Evolutionary conservation across 352 stramenopile species (phyloP), one percentile per base, ranked within the genome.

Genomic region (Pythium dissotocum): DNA sequence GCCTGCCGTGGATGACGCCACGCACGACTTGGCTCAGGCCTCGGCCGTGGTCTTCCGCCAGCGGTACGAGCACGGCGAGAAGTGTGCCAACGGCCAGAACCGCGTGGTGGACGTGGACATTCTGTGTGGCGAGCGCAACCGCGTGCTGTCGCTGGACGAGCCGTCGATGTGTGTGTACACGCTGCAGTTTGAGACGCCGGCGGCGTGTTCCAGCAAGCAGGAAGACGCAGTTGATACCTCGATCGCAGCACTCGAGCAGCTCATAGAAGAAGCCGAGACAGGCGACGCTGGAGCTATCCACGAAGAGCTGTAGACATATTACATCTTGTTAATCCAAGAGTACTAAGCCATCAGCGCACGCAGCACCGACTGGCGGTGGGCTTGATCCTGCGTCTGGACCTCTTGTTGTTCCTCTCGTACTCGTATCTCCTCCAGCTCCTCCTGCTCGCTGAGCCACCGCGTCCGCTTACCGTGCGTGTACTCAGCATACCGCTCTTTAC

Each of bases 91-190:
- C 69, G 87, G 81, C 18, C 80, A 93, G 36, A 58, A 89, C 55
- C 85, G 93, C 48, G 64, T 77, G 12, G 88, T 88, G 9, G 74
- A 83, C 14, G 89, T 97, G 2, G 67, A 85, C 18, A 69, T 98
- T 6, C 80, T 75, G 21, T 98, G 94, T 70, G 91, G 90, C 13
- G 52, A 63, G 12, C 70, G 72, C 10, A 95, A 92, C 59, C 87
- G 82, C 49, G 66, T 98, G 1, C 13, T 95, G n/a, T 86, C 79
- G 9, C 83, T 97, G 7, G 87, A 98, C 56, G 94, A 98, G 74
- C 82, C 85, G 32, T 80, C 95, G 58, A 98, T 95, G 69, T 98
- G 94, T 65, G 68, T 87, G 35, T 98, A 98, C 72, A 77, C 85
- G 14, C 78, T 98, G 56, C 67, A 61, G 51, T 96, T 98, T 59